phyloP scores from a whole-genome alignment of 2,329 filamentous ascomycete genomes.

The Epicoccum sorghinum region DNA sequence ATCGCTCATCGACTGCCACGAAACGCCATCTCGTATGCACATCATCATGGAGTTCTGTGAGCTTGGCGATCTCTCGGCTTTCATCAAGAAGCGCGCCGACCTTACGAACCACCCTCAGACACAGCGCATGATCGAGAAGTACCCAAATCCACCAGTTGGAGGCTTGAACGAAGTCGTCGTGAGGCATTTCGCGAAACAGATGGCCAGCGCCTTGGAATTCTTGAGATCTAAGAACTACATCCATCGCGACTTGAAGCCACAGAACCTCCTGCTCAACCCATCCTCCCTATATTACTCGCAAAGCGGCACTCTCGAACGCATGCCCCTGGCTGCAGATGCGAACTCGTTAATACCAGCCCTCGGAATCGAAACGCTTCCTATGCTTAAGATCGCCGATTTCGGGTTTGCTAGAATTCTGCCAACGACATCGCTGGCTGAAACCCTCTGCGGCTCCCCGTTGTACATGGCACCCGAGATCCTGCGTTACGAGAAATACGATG shows the following conservation, averaged over 20 bases:
- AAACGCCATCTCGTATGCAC: conserved; percentile 87
- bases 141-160: conserved; percentile 80
- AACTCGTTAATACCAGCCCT: conserved; percentile 81
- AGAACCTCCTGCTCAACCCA: conserved; percentile 90
- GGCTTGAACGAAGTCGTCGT: conserved; percentile 97
- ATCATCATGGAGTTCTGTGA: conserved; percentile 99
- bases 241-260: conserved; percentile 96
- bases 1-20: conserved; percentile 90
- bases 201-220: conserved; percentile 89
- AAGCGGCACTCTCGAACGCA: conserved; percentile 55
- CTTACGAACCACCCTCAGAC: conserved; percentile 81
- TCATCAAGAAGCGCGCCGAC: conserved; percentile 92
- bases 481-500: conserved; percentile 95
- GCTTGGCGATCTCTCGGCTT: conserved; percentile 89
- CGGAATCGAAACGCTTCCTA: conserved; percentile 83
- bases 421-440: conserved; percentile 90
- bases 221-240: conserved; percentile 84
- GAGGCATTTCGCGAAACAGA: conserved; percentile 93
- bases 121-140: conserved; percentile 89
- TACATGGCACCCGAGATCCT: conserved; percentile 99
- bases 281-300: conserved; percentile 71
- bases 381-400: conserved; percentile 98
- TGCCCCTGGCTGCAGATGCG: conserved; percentile 78
- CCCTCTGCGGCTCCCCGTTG: conserved; percentile 91
- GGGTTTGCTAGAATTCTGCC: conserved; percentile 95